phyloP scores from a whole-genome alignment of 106 monocot species.

The Iris macrosiphon region DNA sequence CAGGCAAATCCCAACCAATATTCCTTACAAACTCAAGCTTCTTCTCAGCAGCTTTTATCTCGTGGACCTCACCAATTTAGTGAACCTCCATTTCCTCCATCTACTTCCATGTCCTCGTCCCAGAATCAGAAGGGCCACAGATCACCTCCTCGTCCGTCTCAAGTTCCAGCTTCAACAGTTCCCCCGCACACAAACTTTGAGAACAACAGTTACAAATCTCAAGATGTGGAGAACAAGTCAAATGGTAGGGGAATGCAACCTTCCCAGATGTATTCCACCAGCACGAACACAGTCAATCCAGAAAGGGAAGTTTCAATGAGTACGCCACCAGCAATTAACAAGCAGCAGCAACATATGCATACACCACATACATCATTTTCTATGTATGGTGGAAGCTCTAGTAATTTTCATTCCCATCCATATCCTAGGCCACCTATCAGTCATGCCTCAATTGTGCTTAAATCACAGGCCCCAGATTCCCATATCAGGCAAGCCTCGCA shows the following conservation, averaged over 20 bases:
- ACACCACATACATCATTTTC: conserved; percentile 43
- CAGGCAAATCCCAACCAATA: conserved; percentile 37
- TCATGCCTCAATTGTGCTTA: conserved; percentile 23
- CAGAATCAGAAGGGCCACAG: conserved; percentile 25
- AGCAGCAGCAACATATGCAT: conserved; percentile 37
- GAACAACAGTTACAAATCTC: conserved; percentile 34
- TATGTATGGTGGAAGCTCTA: conserved; percentile 31
- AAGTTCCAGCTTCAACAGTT: conserved; percentile 23
- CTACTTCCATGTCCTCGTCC: conserved; percentile 18
- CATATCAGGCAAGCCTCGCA: conserved; percentile 23
- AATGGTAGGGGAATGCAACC: conserved; percentile 22
- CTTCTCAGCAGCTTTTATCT: conserved; percentile 21
- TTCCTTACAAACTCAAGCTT: conserved; percentile 41
- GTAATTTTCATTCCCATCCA: conserved; percentile 29
- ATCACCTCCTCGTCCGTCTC: conserved; percentile 12
- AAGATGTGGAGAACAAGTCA: conserved; percentile 21
- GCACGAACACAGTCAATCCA: conserved; percentile 23
- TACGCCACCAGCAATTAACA: conserved; percentile 32
- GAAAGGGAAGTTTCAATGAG: conserved; percentile 26
- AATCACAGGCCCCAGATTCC: conserved; percentile 31
- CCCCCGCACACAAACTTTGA: conserved; percentile 32
- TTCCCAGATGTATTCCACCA: conserved; percentile 23
- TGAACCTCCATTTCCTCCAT: conserved; percentile 25
- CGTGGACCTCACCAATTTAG: conserved; percentile 10
- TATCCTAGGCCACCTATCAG: conserved; percentile 40